These are phyloP conservation scores for Sisymbrium irio DNA, from an alignment of 345 rosid genomes.

Conservation along the genomic window DNA sequence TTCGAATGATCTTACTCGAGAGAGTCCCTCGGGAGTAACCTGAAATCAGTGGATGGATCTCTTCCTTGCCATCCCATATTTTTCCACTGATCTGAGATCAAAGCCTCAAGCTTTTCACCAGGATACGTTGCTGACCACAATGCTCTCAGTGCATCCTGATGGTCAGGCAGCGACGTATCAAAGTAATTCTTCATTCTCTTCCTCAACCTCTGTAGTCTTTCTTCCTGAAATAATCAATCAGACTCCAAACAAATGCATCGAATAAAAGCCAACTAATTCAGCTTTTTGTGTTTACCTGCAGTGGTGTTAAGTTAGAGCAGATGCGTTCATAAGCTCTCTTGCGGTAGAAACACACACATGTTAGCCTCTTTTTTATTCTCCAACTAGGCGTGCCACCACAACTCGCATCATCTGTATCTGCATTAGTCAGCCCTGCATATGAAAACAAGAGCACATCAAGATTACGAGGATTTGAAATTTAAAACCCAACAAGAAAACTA, in stretches of 20 bases:
- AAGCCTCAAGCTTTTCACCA: slow-evolving; percentile 61
- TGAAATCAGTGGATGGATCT: slow-evolving; percentile 96
- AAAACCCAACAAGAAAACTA: neutral
- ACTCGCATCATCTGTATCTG: slow-evolving; percentile 48
- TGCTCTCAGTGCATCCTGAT: slow-evolving; percentile 89
- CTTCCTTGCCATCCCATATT: slow-evolving; percentile 98
- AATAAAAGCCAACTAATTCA: neutral
- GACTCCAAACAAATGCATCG: neutral
- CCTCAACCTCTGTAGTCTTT: slow-evolving; percentile 66
- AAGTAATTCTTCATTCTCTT: slow-evolving; percentile 69
- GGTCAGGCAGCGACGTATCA: slow-evolving; percentile 71
- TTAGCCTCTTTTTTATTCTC: slow-evolving; percentile 76
- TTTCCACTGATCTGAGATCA: slow-evolving; percentile 92
- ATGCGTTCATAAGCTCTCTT: slow-evolving; percentile 71
- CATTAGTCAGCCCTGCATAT: neutral
- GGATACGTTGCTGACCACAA: slow-evolving; percentile 83
- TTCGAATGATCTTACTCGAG: neutral
- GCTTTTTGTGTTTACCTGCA: slow-evolving; percentile 50
- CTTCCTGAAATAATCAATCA: slow-evolving; percentile 49
- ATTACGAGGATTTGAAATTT: neutral
- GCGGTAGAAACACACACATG: slow-evolving; percentile 89
- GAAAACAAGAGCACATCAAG: neutral
- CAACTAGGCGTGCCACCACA: slow-evolving; percentile 60
- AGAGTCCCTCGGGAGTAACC: slow-evolving; percentile 36
- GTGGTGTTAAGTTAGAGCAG: slow-evolving; percentile 73